These are phyloP conservation scores for Oidiodendron maius DNA, from an alignment of 495 filamentous ascomycete genomes.

Conservation along the genomic window DNA sequence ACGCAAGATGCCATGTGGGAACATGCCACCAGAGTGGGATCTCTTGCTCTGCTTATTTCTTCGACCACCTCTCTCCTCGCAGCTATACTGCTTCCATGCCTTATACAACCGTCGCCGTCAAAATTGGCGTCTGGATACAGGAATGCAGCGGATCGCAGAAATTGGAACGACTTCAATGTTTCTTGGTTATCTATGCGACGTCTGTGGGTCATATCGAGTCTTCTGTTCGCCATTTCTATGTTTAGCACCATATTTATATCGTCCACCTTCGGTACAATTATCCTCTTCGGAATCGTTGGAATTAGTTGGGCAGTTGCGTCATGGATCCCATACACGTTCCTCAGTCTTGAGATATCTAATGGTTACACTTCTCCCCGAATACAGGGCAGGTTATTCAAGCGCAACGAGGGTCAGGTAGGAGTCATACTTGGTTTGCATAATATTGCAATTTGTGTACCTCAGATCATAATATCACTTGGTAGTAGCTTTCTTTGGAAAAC, in stretches of 20 bases:
- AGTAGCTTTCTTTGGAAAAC: slow-evolving; percentile 1
- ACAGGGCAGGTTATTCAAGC: background rate
- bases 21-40: background rate
- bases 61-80: background rate
- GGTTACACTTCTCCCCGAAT: too few relatives aligned
- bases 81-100: background rate
- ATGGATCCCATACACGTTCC: slow-evolving; percentile 7
- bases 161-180: background rate
- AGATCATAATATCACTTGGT: background rate
- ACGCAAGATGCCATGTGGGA: background rate
- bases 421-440: slow-evolving; percentile 3
- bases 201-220: background rate
- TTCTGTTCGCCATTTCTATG: background rate
- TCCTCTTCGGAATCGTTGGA: background rate
- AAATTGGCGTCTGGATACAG: background rate
- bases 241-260: background rate
- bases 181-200: background rate
- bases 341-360: slow-evolving; percentile 7
- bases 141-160: too few relatives aligned
- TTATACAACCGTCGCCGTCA: background rate
- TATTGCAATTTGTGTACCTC: slow-evolving; percentile 6
- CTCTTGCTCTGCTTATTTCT: background rate
- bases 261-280: background rate
- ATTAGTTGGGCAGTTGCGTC: slow-evolving; percentile 4
- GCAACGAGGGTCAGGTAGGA: background rate